Base-by-base conservation (phyloP, 2,329 filamentous ascomycete genomes). In the Sordariomycetes sp. region DNA sequence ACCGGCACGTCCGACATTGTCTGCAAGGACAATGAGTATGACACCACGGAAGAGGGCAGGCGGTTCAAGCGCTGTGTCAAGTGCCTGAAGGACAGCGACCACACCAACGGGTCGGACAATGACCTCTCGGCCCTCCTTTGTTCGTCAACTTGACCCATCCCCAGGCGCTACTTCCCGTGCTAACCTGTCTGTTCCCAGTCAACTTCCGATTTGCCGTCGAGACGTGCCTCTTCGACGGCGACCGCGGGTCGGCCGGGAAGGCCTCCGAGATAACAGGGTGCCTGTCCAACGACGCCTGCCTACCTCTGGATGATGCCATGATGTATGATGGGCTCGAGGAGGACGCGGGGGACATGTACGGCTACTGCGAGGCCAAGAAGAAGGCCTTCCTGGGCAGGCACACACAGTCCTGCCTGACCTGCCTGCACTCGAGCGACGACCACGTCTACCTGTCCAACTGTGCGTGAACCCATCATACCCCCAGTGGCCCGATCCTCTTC, bases 381-480 rank as follows among this genome's bases (percentile, higher is more conserved):
- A 66, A 65, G 0, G 62, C 60, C 0, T 73, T 78, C 35, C 60
- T 64, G 3, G 63, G 66, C 1, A 24, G 62, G 0, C 65, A 67
- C 34, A 64, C 73, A 6, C 65, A 71, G 16, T 60, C 69, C 0
- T 80, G 79, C 52, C 63, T 73, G 1, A 63, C 69, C 14, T 81
- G 79, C 34, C 68, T 81, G 3, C 66, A 69, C 14, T 65, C 71
- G 0, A 76, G 70, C 20, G 60, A 66, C 0, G 63, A 71, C 4
- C 74, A 78, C 54, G 64, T 61, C 3, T 79, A 78, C 48, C 64
- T 79, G 2, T 68, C 76, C 3, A 81, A 81, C 62, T 80, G 79
- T 80, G 65, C 60, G 76, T 18, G 37, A 20, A 11, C 34, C 25
- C 14, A 12, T 37, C 22, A 3, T 20, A 20, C 22, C 22, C 46